phyloP scores from a whole-genome alignment of 2,329 filamentous ascomycete species.

The Fonsecaea pedrosoi region DNA sequence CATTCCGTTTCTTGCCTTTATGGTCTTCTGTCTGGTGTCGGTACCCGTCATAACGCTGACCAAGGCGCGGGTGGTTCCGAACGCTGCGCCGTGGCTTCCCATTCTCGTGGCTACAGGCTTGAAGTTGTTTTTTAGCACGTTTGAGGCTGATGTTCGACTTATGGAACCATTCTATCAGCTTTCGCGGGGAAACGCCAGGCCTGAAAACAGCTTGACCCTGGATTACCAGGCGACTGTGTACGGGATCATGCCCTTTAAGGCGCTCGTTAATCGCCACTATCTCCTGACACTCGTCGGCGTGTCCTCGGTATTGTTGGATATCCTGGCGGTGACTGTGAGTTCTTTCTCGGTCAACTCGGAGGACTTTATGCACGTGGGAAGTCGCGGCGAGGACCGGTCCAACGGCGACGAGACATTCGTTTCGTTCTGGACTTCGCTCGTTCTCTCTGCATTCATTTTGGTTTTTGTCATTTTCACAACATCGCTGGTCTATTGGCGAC shows the following conservation, averaged over 20 bases:
- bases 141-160: constrained; percentile 57
- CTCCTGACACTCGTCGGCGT: constrained; percentile 54
- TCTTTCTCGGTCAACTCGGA: constrained; percentile 55
- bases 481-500: constrained; percentile 64
- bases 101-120: constrained; percentile 54
- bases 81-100: constrained; percentile 54
- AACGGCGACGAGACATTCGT: constrained; percentile 54
- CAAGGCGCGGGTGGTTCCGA: constrained; percentile 46
- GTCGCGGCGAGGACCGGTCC: constrained; percentile 35
- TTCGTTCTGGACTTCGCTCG: constrained; percentile 72
- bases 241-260: constrained; percentile 52
- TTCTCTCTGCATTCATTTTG: constrained; percentile 68
- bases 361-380: constrained; percentile 43
- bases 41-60: constrained; percentile 55
- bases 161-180: constrained; percentile 58
- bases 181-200: constrained; percentile 51
- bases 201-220: constrained; percentile 54
- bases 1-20: constrained; percentile 50
- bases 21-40: constrained; percentile 48
- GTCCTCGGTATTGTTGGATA: constrained; percentile 53
- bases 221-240: constrained; percentile 59
- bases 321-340: constrained; percentile 57
- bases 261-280: constrained; percentile 53
- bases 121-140: constrained; percentile 55
- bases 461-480: constrained; percentile 68